Percentiles rank a stretch among this genome's conserved stretches.
Conservation (phyloP, 371 early-diverging fungal species). For the Mortierella sp. region DNA sequence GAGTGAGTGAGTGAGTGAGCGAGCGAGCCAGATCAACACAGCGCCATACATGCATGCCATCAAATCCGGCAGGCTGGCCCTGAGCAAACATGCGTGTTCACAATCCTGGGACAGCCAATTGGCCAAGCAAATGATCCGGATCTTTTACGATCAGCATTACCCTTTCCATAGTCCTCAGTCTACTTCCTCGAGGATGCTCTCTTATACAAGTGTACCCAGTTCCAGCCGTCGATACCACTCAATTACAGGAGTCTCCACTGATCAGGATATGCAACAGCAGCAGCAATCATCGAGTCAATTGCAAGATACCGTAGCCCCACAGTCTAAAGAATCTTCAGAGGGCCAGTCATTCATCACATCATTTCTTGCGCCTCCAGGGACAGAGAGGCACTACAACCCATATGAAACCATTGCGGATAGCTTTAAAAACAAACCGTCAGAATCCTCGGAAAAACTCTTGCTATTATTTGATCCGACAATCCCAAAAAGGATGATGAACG, state of each 20-base stretch:
- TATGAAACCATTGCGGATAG: slow-evolving; percentile 44
- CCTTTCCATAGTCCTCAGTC: slow-evolving; percentile 2
- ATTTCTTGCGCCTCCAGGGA: slow-evolving; percentile 39
- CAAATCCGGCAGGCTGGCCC: slow-evolving; percentile 20
- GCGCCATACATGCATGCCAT: slow-evolving; percentile 29
- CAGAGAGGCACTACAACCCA: slow-evolving; percentile 28
- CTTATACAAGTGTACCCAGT: not conserved
- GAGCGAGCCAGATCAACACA: not conserved
- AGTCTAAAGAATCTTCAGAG: not conserved
- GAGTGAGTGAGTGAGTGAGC: not conserved
- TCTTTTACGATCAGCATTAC: slow-evolving; percentile 22
- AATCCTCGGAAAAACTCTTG: not conserved
- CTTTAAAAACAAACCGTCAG: not conserved
- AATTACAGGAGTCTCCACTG: not conserved
- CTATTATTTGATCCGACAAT: slow-evolving; percentile 5
- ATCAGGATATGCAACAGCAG: slow-evolving; percentile 11
- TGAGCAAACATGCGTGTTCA: slow-evolving; percentile 11
- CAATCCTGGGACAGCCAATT: slow-evolving; percentile 44
- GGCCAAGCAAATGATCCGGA: slow-evolving; percentile 27
- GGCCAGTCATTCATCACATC: slow-evolving; percentile 10
- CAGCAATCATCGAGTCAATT: not conserved
- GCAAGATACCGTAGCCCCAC: not conserved
- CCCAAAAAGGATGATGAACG: slow-evolving; percentile 21
- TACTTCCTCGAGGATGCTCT: slow-evolving; percentile 4
- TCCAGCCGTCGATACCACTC: slow-evolving; percentile 10